Evolutionary conservation across 2,329 filamentous ascomycete species (phyloP), one percentile per base, ranked within the genome.

Genomic region (Diaporthe humulicola): DNA sequence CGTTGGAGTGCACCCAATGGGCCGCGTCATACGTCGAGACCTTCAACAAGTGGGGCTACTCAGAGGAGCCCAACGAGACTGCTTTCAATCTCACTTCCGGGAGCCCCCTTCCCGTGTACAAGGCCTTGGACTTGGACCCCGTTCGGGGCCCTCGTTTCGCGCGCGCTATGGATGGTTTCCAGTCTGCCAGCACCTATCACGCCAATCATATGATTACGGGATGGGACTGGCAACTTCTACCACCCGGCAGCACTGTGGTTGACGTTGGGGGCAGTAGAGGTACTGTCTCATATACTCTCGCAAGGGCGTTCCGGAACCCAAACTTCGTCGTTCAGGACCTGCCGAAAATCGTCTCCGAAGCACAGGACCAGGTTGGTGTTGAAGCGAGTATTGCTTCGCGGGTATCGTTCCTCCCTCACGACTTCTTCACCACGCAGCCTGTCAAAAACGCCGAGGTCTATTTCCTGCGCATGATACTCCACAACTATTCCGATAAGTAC

Each of bases 401-500:
- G 36, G 61, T 66, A 5, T 28, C 19, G 12, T 74, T 74, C 56
- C 8, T 64, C 33, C 19, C 66, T 6, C 56, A 74, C 6, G 52
- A 61, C 25, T 74, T 74, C 57, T 74, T 74, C 57, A 71, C 56
- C 4, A 19, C 45, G 3, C 67, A 74, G 67, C 54, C 67, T 0
- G 57, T 71, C 19, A 50, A 67, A 10, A 69, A 72, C 67, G 74
- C 76, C 7, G 76, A 76, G 19, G 80, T 80, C 2, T 78, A 77
- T n/a, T 57, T 78, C 33, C 36, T 79, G 61, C 76, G 75, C 48
- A 71, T 57, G 52, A 70, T 76, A 60, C 56, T 79, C 54, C 77
- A 79, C 64, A 77, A 78, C 69, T 78, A 76, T 74, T 64, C 76
- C 9, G 77, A 78, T 72, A 77, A 78, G 69, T 76, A 78, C 52